These are phyloP conservation scores for Cyclotella kingstonii DNA, from an alignment of 108 stramenopile species.

Conservation along the genomic window DNA sequence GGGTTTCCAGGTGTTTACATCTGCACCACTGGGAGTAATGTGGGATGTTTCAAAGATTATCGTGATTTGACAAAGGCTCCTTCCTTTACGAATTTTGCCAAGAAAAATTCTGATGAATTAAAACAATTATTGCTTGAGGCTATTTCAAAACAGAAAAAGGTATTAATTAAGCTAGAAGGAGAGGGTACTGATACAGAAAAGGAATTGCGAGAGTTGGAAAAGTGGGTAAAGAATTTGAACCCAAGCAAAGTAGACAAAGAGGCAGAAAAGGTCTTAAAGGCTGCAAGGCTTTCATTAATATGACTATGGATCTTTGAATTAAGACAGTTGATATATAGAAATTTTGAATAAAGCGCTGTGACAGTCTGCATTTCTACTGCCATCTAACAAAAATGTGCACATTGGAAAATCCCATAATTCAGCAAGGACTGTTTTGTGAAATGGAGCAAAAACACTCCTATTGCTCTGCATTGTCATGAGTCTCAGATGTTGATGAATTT, in stretches of 20 bases:
- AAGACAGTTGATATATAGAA: too few species aligned
- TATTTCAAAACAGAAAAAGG: conserved; percentile 64
- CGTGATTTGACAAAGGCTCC: conserved; percentile 63
- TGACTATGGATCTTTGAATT: too few species aligned
- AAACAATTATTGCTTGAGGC: conserved; percentile 62
- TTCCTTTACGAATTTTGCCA: conserved; percentile 66
- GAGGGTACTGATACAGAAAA: conserved; percentile 68
- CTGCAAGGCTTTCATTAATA: conserved; percentile 27
- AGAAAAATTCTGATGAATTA: conserved; percentile 67
- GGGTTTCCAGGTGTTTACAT: conserved; percentile 95
- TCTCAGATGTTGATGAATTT: too few species aligned
- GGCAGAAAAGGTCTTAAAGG: conserved; percentile 79
- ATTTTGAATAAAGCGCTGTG: too few species aligned
- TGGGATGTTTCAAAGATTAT: conserved; percentile 73
- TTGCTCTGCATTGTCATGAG: too few species aligned
- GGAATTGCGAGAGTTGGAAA: conserved; percentile 65
- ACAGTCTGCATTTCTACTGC: too few species aligned
- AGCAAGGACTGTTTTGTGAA: too few species aligned
- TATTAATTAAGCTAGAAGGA: conserved; percentile 66
- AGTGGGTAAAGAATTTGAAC: conserved; percentile 81
- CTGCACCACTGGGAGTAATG: conserved; percentile 69
- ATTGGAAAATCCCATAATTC: too few species aligned
- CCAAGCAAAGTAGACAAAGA: conserved; percentile 78
- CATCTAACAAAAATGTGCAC: too few species aligned
- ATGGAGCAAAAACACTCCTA: too few species aligned